phyloP scores from a whole-genome alignment of 306 rosid genomes.

The Macrotyloma uniflorum region DNA sequence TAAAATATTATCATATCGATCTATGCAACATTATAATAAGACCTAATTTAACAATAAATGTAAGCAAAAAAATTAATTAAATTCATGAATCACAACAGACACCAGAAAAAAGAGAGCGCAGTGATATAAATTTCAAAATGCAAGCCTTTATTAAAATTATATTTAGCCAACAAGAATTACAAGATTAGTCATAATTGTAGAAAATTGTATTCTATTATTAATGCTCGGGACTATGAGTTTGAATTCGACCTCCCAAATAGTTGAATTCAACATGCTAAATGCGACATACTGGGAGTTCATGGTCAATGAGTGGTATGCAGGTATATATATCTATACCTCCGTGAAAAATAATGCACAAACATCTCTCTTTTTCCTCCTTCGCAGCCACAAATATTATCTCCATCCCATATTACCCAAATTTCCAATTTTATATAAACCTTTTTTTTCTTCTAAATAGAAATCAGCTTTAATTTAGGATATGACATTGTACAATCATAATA shows the following conservation, averaged over 20 bases:
- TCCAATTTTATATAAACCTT: not conserved
- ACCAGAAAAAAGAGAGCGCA: not conserved
- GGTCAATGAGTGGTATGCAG: not conserved
- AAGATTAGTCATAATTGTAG: conserved; percentile 10
- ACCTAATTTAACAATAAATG: not conserved
- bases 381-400: not conserved
- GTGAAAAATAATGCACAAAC: not conserved
- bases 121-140: not conserved
- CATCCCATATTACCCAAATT: not conserved
- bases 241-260: not conserved
- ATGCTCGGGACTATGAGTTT: not conserved
- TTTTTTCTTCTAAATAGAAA: conserved; percentile 2
- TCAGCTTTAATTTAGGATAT: no score
- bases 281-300: not conserved
- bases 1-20: no score
- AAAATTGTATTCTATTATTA: not conserved
- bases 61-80: not conserved
- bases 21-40: no score
- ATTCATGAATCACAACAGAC: not conserved
- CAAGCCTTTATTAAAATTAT: not conserved
- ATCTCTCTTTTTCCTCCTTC: not conserved
- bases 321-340: not conserved
- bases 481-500: not conserved
- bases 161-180: not conserved
- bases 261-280: not conserved